Evolutionary conservation across 2,329 filamentous ascomycete species (phyloP), one percentile per base, ranked within the genome.

Genomic region (Fusarium sp.): DNA sequence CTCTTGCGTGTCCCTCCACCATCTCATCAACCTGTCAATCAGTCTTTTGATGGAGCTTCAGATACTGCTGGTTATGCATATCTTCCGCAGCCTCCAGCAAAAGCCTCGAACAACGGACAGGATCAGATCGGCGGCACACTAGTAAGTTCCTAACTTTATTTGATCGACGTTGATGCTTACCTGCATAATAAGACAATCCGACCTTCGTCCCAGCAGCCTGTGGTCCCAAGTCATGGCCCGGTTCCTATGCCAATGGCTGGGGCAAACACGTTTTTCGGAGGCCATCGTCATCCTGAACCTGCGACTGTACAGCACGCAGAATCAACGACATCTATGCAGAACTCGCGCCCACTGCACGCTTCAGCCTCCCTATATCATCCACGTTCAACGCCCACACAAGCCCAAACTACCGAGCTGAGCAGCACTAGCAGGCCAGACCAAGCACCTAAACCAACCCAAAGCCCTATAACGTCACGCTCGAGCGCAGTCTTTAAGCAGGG

Each of bases 261-360:
- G 39, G 69, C 79, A 19, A 77, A 80, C 47, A 81, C 79, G 3
- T 80, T 74, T 56, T 79, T 82, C 62, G 75, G 76, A 43, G 41
- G 65, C 35, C 10, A 67, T 46, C 43, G 35, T 11, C 44, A 33
- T 43, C 17, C 24, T 32, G 47, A 37, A 35, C 15, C 43, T 33
- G 17, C 39, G 26, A 24, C n/a, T 28, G 40, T 17, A 40, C 37
- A 58, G n/a, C 47, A 45, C 13, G 17, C 47, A 22, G n/a, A n/a
- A 20, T 10, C 47, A 22, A 30, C 19, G 3, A n/a, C 32, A 24
- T 15, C 41, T 56, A 8, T 17, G 26, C 45, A 37, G 24, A 32
- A 54, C 15, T 41, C 33, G n/a, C 50, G 22, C 11, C 15, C 41
- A 5, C 14, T 20, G 14, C 30, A 17, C 14, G 14, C 13, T 24